A percentile compares a stretch with the other conserved stretches of the same genome.
Evolutionary conservation across 257 asterid genomes (phyloP).

Genomic region (Solanum clarkiae): DNA sequence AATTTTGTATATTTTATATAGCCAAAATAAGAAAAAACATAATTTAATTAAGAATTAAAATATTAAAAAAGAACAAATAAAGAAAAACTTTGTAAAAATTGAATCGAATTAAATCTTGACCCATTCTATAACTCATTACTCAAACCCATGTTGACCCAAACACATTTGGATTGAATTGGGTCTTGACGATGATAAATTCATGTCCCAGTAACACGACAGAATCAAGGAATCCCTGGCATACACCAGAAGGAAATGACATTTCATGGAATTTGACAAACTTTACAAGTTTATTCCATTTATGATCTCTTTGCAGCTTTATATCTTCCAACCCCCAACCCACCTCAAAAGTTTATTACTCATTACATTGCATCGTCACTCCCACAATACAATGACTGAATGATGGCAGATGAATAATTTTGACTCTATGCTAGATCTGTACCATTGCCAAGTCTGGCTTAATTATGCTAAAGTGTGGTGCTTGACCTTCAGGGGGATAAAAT

Average conservation of each 20-base stretch:
- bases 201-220: too few relatives aligned
- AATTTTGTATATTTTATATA: too few relatives aligned
- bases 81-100: too few relatives aligned
- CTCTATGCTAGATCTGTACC: neutral
- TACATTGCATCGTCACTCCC: neutral
- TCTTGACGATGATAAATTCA: too few relatives aligned
- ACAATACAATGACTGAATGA: neutral
- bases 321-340: neutral
- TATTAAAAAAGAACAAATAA: too few relatives aligned
- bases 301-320: neutral
- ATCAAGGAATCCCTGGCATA: neutral
- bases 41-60: too few relatives aligned
- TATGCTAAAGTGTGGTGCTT: neutral
- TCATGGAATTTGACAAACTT: neutral
- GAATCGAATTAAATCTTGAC: too few relatives aligned
- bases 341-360: neutral
- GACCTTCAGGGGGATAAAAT: neutral
- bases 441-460: neutral
- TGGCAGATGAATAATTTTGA: neutral
- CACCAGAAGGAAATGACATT: neutral
- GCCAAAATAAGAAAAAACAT: too few relatives aligned
- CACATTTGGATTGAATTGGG: too few relatives aligned
- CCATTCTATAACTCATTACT: too few relatives aligned
- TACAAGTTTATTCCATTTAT: neutral
- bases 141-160: too few relatives aligned